These are phyloP conservation scores for Aspergillus avenaceus DNA, from an alignment of 495 filamentous ascomycete genomes.

Conservation along the genomic window DNA sequence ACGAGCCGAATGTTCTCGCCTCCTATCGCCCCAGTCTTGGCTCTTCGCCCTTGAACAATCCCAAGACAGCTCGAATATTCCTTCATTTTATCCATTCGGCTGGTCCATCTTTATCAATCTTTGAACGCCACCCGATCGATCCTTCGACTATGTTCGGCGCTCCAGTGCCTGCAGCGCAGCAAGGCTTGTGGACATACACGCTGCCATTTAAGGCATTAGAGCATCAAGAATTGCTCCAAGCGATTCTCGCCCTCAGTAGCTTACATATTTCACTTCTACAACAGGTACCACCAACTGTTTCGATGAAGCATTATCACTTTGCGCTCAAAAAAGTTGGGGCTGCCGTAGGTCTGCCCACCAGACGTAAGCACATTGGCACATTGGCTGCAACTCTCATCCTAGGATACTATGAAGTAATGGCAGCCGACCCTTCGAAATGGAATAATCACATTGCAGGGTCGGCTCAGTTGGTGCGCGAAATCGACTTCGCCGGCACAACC, in stretches of 20 bases:
- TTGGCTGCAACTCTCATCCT: constrained; percentile 85
- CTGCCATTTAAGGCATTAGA: constrained; percentile 81
- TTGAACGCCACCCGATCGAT: constrained; percentile 79
- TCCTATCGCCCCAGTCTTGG: constrained; percentile 69
- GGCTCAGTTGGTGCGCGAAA: constrained; percentile 75
- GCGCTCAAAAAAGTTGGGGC: constrained; percentile 72
- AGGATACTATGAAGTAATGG: constrained; percentile 91
- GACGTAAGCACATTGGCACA: constrained; percentile 75
- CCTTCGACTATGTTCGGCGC: constrained; percentile 66
- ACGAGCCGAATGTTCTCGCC: constrained; percentile 68
- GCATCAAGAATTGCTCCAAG: constrained; percentile 81
- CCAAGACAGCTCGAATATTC: constrained; percentile 80
- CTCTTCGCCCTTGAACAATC: constrained; percentile 79
- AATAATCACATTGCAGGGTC: constrained; percentile 85
- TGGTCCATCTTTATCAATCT: constrained; percentile 81
- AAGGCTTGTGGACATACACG: constrained; percentile 82
- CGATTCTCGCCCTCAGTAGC: constrained; percentile 83
- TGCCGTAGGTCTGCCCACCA: constrained; percentile 63
- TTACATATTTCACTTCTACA: constrained; percentile 87
- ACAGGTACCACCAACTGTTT: constrained; percentile 64
- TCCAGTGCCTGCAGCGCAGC: constrained; percentile 62
- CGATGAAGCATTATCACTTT: constrained; percentile 88
- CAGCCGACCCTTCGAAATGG: constrained; percentile 94
- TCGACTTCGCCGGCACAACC: constrained; percentile 70
- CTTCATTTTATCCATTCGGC: constrained; percentile 90